phyloP scores from a whole-genome alignment of 345 rosid species.

The Geranium brycei region DNA sequence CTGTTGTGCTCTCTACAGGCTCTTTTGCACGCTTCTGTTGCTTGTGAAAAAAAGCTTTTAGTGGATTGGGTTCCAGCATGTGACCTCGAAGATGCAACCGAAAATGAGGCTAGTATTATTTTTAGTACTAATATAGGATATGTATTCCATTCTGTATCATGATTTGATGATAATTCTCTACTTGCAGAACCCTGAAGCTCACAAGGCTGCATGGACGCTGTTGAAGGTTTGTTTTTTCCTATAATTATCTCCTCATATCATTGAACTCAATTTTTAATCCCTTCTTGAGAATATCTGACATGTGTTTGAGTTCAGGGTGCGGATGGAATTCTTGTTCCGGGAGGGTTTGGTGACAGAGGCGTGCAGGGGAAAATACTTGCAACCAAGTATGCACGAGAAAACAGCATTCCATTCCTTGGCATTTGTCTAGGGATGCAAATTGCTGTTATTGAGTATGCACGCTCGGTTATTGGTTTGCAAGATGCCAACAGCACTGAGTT shows the following conservation, averaged over 20 bases:
- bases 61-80: conserved; percentile 86
- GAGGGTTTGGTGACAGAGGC: conserved; percentile 96
- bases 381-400: conserved; percentile 83
- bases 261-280: neutral
- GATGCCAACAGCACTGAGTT: conserved; percentile 94
- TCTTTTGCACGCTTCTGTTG: conserved; percentile 89
- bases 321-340: conserved; percentile 89
- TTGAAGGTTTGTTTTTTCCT: conserved; percentile 44
- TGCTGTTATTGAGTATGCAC: conserved; percentile 88
- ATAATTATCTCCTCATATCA: no score
- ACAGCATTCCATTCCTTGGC: conserved; percentile 75
- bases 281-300: conserved; percentile 3
- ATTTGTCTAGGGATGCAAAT: conserved; percentile 96
- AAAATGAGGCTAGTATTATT: conserved; percentile 36
- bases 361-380: conserved; percentile 87
- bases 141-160: conserved; percentile 1
- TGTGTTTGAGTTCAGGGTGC: conserved; percentile 47
- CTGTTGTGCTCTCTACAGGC: conserved; percentile 38
- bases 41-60: conserved; percentile 52
- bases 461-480: conserved; percentile 51
- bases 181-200: conserved; percentile 64
- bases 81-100: conserved; percentile 55
- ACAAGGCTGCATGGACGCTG: conserved; percentile 62
- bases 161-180: conserved; percentile 13
- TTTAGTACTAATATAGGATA: conserved; percentile 4